A percentile compares a stretch with the other conserved stretches of the same genome.
Evolutionary conservation across 108 stramenopile genomes (phyloP).

Genomic region (Conticribra weissflogii): DNA sequence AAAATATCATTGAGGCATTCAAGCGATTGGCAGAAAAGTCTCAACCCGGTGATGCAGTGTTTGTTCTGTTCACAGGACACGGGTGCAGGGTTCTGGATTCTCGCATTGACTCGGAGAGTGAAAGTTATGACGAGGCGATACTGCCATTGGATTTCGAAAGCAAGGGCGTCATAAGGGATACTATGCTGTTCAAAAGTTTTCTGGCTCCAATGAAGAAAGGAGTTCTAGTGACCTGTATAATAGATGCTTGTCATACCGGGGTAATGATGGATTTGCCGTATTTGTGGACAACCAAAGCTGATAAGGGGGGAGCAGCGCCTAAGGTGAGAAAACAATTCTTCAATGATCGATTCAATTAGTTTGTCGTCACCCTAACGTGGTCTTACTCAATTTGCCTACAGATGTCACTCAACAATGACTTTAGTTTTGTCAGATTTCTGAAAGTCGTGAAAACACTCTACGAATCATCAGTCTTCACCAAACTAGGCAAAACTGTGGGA

Average conservation of each 20-base stretch:
- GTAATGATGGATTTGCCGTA: conserved; percentile 85
- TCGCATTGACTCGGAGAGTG: conserved; percentile 56
- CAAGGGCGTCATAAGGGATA: conserved; percentile 82
- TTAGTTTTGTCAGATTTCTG: conserved; percentile 85
- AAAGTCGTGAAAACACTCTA: conserved; percentile 88
- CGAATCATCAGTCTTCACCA: conserved; percentile 80
- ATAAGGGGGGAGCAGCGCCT: conserved; percentile 46
- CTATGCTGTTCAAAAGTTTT: conserved; percentile 80
- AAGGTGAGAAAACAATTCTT: conserved; percentile 53
- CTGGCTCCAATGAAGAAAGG: conserved; percentile 84
- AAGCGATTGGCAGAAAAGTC: conserved; percentile 72
- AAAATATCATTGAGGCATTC: conserved; percentile 80
- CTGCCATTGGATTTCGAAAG: conserved; percentile 70
- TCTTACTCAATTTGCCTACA: conserved; percentile 14
- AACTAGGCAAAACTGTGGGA: conserved; percentile 37
- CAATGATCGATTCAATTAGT: no score
- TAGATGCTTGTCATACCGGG: conserved; percentile 85
- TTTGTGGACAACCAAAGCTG: conserved; percentile 69
- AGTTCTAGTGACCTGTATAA: conserved; percentile 78
- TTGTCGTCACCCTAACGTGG: no score
- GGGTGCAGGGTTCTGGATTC: conserved; percentile 83
- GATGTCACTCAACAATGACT: conserved; percentile 79
- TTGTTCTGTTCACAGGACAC: conserved; percentile 86
- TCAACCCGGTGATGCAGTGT: conserved; percentile 88
- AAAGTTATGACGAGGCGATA: conserved; percentile 83